Base-by-base conservation (phyloP, 2,329 filamentous ascomycete species). In the Fusarium sp. region DNA sequence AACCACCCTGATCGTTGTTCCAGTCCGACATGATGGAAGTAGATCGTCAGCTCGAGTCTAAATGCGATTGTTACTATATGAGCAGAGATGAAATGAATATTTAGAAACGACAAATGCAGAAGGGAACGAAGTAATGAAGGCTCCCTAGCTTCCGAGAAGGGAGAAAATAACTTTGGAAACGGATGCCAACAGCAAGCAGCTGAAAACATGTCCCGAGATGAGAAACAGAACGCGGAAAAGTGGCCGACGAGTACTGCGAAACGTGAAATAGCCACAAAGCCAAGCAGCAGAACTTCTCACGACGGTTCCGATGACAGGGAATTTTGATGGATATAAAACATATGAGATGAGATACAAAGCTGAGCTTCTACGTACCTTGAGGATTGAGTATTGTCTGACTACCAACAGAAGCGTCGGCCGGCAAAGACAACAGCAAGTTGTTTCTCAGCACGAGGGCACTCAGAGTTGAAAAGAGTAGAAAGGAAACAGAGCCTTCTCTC, bases 21-120 rank as follows among this genome's bases (percentile, higher is more conserved):
- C 71, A 73, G 40, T 59, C 71, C 16, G 53, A 46, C 71, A 73
- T 73, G 33, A 25, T 60, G 13, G n/a, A 28, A n/a, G n/a, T n/a
- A 46, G 37, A 23, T 28, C 4, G 42, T 21, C 19, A 10, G 16
- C 7, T 28, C 33, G 30, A 47, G 32, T 28, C 54, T 49, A 44
- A 19, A 33, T 7, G 25, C 7, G 23, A 50, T 15, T 19, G 35
- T 21, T 42, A 42, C 21, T 52, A n/a, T 21, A 12, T 18, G 19
- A 32, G 43, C 61, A 69, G 53, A 67, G 19, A 16, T 30, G 56
- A 6, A 28, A n/a, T 9, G 21, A 46, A 35, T 35, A 28, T 28
- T 19, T 19, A 40, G 32, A 23, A 15, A 30, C 11, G 25, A 18
- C 32, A 32, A 21, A 23, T 19, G 25, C 5, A 47, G 49, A 28